Evolutionary conservation across 2,329 filamentous ascomycete species (phyloP).

Genomic region (Rachicladosporium sp.): DNA sequence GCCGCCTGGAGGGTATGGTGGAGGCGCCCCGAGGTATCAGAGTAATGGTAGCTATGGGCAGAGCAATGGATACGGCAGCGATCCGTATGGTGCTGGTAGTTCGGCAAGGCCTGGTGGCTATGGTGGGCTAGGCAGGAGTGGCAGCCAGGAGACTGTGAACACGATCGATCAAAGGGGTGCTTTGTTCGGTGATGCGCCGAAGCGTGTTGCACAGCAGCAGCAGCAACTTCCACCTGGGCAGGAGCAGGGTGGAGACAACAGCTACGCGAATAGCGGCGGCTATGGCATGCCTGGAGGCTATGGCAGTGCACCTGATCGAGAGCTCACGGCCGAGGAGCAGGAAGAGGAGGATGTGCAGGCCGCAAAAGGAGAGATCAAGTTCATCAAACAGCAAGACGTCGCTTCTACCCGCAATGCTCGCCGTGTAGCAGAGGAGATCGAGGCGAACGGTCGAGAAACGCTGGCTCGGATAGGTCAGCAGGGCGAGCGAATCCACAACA

Average conservation of each 20-base stretch:
- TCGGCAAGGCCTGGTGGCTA: slow-evolving; percentile 33
- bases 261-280: slow-evolving; percentile 19
- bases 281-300: slow-evolving; percentile 24
- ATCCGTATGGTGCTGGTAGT: slow-evolving; percentile 32
- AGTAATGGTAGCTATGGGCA: slow-evolving; percentile 24
- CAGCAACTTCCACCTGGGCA: slow-evolving; percentile 20
- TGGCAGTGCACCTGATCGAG: slow-evolving; percentile 44
- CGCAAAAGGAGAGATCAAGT: slow-evolving; percentile 61
- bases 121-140: slow-evolving; percentile 40
- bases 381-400: slow-evolving; percentile 67
- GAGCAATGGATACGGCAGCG: slow-evolving; percentile 37
- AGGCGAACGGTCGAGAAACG: slow-evolving; percentile 59
- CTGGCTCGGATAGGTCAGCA: slow-evolving; percentile 64
- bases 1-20: slow-evolving; percentile 33
- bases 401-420: slow-evolving; percentile 57
- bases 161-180: slow-evolving; percentile 48
- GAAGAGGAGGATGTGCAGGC: slow-evolving; percentile 60
- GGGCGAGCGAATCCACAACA: slow-evolving; percentile 69
- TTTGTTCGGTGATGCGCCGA: slow-evolving; percentile 49
- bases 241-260: slow-evolving; percentile 13
- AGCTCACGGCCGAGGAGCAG: slow-evolving; percentile 69
- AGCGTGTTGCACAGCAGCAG: slow-evolving; percentile 36
- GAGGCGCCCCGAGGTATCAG: slow-evolving; percentile 14
- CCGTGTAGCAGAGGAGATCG: slow-evolving; percentile 58
- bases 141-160: slow-evolving; percentile 37